Base-by-base conservation (phyloP, 495 filamentous ascomycete genomes). In the Podospora appendiculata region DNA sequence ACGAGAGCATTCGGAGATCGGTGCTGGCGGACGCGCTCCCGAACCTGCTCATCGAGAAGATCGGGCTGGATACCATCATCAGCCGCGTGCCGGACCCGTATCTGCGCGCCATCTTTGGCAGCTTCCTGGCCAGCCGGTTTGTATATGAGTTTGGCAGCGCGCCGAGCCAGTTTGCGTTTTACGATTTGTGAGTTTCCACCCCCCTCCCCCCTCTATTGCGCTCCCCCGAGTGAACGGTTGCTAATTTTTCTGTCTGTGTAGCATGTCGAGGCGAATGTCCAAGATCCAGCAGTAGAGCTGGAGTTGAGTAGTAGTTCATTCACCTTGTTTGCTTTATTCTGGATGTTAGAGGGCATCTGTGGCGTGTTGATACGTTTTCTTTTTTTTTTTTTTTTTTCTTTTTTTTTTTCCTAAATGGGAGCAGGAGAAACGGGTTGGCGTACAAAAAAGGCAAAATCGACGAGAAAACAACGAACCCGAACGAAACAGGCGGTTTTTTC, bases 141-240 rank as follows among this genome's bases (percentile, higher is more conserved):
- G 89, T 98, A 32, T 98, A 98, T 68, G 79, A 93, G 65, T 89
- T 88, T 67, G 93, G 93, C 65, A 92, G 89, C 72, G 81, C 79
- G 57, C 90, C 93, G 4, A 92, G 85, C 75, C 94, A 96, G 64
- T 96, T 98, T 73, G 89, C 93, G 8, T 98, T 98, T 79, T 98
- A 95, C 71, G 87, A 94, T 60, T 98, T 97, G 90, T 95, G 77
- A 81, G 87, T 84, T 58, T 19, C n/a, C n/a, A 4, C 2, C 25
- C 25, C 25, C 5, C 25, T 25, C 45, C 11, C 9, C 1, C 32
- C 32, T 33, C 14, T n/a, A 48, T 41, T 0, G 9, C 8, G 16
- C 41, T n/a, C 14, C 7, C 0, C 25, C n/a, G n/a, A 5, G 12
- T 14, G 36, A 55, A 14, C 0, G 16, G 6, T 19, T 41, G 41